These are phyloP conservation scores for Xylaria sp. DNA, from an alignment of 2,329 filamentous ascomycete genomes.

Conservation along the genomic window DNA sequence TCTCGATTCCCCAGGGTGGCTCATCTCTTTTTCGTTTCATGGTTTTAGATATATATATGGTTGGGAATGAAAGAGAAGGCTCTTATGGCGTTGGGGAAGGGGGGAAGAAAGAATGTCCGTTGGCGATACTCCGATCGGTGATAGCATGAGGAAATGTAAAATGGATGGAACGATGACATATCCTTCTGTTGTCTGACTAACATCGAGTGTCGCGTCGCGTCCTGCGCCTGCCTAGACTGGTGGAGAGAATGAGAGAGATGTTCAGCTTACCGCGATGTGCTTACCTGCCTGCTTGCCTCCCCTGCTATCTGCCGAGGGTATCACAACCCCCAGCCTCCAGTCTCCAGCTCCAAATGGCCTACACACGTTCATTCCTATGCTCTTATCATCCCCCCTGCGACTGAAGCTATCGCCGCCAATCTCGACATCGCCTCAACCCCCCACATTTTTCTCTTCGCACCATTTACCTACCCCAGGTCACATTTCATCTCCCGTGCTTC, in stretches of 20 bases:
- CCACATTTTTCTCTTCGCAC: not conserved
- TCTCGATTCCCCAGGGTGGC: not conserved
- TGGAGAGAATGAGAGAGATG: not conserved
- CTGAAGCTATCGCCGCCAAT: not conserved
- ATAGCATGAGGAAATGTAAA: not conserved
- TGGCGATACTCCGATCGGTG: not conserved
- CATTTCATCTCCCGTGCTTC: not conserved
- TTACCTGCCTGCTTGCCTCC: not conserved
- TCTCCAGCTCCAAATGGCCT: not conserved
- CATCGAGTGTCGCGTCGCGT: not conserved
- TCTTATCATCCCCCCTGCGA: not conserved
- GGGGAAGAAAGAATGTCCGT: not conserved
- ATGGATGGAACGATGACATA: not conserved
- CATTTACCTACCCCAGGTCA: not conserved
- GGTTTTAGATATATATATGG: not conserved
- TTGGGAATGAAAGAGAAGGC: not conserved
- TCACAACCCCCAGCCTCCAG: not conserved
- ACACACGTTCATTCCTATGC: not conserved
- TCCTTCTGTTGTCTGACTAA: not conserved
- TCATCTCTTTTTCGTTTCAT: not conserved
- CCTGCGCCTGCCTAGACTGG: not conserved
- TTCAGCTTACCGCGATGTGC: slow-evolving; percentile 1
- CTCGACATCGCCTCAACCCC: not conserved
- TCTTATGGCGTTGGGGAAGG: not conserved
- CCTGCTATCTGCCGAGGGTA: not conserved